phyloP scores from a whole-genome alignment of 441 rosid genomes.

The Geranium incanum region DNA sequence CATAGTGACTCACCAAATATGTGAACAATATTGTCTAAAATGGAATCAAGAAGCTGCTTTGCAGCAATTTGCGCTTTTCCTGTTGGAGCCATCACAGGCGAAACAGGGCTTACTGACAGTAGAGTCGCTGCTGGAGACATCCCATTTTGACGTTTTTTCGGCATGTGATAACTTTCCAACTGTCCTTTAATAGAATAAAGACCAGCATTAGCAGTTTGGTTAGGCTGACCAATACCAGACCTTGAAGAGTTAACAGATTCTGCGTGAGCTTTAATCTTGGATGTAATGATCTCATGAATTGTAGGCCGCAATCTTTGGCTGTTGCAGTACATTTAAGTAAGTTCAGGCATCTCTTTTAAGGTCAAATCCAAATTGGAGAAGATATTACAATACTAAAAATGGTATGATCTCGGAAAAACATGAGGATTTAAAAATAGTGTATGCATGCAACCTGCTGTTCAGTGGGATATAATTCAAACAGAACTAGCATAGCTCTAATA shows the following conservation, averaged over 20 bases:
- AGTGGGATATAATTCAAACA: slow-evolving; percentile 13
- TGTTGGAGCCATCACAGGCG: slow-evolving; percentile 88
- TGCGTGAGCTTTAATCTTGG: slow-evolving; percentile 75
- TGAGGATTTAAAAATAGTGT: neutral
- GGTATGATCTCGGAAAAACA: slow-evolving; percentile 8
- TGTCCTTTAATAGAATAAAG: slow-evolving; percentile 56
- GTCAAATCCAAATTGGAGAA: slow-evolving; percentile 15
- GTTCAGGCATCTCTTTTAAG: slow-evolving; percentile 8
- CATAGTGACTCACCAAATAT: slow-evolving; percentile 66
- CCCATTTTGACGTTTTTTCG: slow-evolving; percentile 81
- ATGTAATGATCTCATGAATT: slow-evolving; percentile 82
- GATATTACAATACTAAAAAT: slow-evolving; percentile 16
- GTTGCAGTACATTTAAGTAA: slow-evolving; percentile 29
- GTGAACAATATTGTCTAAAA: slow-evolving; percentile 68
- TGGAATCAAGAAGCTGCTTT: slow-evolving; percentile 86
- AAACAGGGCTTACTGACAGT: slow-evolving; percentile 92
- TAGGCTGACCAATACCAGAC: slow-evolving; percentile 44
- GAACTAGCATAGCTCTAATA: neutral
- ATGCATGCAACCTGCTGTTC: slow-evolving; percentile 8
- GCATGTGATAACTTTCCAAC: slow-evolving; percentile 53
- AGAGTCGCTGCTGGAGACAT: slow-evolving; percentile 53
- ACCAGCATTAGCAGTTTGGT: slow-evolving; percentile 38
- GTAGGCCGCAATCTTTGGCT: slow-evolving; percentile 96
- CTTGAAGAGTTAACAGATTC: slow-evolving; percentile 57
- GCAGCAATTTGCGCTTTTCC: slow-evolving; percentile 93